phyloP scores from a whole-genome alignment of 495 filamentous ascomycete genomes.

The Penicillium paxilli region DNA sequence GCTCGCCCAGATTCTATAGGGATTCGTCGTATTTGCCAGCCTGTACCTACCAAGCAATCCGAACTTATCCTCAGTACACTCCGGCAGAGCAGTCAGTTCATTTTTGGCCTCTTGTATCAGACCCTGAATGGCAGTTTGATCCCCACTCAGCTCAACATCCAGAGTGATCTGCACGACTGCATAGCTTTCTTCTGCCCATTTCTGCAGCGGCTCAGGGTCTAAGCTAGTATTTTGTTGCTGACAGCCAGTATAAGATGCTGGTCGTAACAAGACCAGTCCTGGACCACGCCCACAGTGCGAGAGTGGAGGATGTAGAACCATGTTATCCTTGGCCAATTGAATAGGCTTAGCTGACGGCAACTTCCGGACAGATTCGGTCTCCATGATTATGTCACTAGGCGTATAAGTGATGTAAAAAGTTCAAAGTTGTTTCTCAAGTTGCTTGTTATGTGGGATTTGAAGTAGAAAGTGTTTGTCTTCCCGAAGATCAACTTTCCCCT shows the following conservation, averaged over 20 bases:
- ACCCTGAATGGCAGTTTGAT: conserved; percentile 1
- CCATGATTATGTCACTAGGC: background rate
- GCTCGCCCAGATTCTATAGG: background rate
- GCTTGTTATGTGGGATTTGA: too few species aligned
- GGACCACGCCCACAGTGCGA: conserved; percentile 57
- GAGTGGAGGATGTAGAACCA: conserved; percentile 51
- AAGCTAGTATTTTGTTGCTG: conserved; percentile 24
- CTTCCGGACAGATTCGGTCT: background rate
- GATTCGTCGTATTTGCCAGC: too few species aligned
- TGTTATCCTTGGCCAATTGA: background rate
- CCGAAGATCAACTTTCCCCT: too few species aligned
- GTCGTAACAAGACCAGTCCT: conserved; percentile 48
- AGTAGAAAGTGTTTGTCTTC: too few species aligned
- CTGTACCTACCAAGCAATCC: conserved; percentile 20
- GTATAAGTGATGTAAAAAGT: too few species aligned
- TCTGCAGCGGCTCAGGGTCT: conserved; percentile 34
- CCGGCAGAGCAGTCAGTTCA: conserved; percentile 9
- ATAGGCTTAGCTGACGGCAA: conserved; percentile 11
- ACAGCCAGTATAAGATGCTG: conserved; percentile 17
- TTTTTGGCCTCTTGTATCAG: conserved; percentile 15
- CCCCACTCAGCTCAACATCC: conserved; percentile 9
- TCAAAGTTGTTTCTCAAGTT: background rate
- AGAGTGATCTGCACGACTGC: conserved; percentile 28
- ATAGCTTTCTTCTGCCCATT: conserved; percentile 46
- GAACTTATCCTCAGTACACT: conserved; percentile 17